Base-by-base conservation (phyloP, 2,329 filamentous ascomycete genomes). In the Botrytis squamosa region DNA sequence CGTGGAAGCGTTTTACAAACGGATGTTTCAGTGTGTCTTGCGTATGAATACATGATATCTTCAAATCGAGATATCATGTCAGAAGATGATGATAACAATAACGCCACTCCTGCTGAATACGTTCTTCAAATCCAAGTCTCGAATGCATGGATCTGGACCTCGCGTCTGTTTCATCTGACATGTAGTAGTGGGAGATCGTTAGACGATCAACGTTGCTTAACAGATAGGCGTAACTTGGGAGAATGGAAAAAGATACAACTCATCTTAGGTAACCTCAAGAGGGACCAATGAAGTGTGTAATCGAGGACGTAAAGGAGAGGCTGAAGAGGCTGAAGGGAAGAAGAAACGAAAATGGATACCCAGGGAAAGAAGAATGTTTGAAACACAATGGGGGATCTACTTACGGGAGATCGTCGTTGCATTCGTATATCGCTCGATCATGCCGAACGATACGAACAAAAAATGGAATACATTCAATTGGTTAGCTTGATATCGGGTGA, bases 1-100 rank as follows among this genome's bases (percentile, higher is more conserved):
- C 49, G 49, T 33, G n/a, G 16, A 57, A 57, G 52, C 38, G 66
- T 57, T 68, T 36, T 57, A 68, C 66, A 40, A 57, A 33, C 49
- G 66, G 66, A 42, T 25, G 16, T 68, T 25, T 57, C 29, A 38
- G 49, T 57, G 10, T n/a, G n/a, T n/a, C 10, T 38, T 38, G 49
- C 42, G 66, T 16, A 33, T 42, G 36, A 42, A 33, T 33, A 33
- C n/a, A 22, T 33, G 33, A 20, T 10, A 55, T 20, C 18, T 55
- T 9, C 16, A 3, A 29, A 12, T 18, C 44, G n/a, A n/a, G 10
- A 12, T 16, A n/a, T 52, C 7, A n/a, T 38, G 8, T 29, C 46
- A 14, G 55, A 29, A 55, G 25, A 68, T 38, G n/a, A 55, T 12
- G 4, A 55, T 2, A 4, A 42, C 40, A 16, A 42, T 18, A 29